These are phyloP conservation scores for Radiomyces spectabilis DNA, from an alignment of 192 early-diverging fungal genomes.

Conservation along the genomic window DNA sequence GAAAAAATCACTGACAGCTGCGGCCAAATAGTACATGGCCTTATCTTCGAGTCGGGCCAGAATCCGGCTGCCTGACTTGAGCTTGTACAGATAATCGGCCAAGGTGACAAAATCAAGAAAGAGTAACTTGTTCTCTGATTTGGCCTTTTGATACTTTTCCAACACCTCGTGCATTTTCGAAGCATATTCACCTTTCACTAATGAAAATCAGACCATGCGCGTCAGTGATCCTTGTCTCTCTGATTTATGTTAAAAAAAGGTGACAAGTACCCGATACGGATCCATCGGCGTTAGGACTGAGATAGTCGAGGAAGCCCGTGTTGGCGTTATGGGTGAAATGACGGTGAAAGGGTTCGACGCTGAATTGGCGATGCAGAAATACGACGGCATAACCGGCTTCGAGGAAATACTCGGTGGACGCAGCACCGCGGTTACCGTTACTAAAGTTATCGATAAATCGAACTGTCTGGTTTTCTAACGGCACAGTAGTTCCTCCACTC, in stretches of 20 bases:
- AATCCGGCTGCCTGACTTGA: slow-evolving; percentile 65
- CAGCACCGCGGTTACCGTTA: slow-evolving; percentile 90
- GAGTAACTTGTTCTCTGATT: slow-evolving; percentile 55
- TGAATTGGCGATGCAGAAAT: slow-evolving; percentile 91
- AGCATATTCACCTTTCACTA: slow-evolving; percentile 65
- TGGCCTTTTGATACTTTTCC: slow-evolving; percentile 38
- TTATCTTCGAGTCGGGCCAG: slow-evolving; percentile 56
- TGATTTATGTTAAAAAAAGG: neutral
- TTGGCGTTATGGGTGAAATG: slow-evolving; percentile 79
- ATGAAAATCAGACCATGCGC: neutral
- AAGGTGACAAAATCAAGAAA: slow-evolving; percentile 86
- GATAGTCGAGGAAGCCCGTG: slow-evolving; percentile 73
- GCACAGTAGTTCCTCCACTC: slow-evolving; percentile 95
- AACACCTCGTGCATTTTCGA: slow-evolving; percentile 58
- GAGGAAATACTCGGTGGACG: slow-evolving; percentile 92
- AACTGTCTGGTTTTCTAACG: slow-evolving; percentile 92
- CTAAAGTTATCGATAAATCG: slow-evolving; percentile 99
- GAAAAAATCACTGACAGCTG: slow-evolving; percentile 98
- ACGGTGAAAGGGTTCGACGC: slow-evolving; percentile 84
- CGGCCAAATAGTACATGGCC: slow-evolving; percentile 94
- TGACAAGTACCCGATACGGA: slow-evolving; percentile 41
- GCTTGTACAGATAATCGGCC: slow-evolving; percentile 85
- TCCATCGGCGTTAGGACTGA: slow-evolving; percentile 57
- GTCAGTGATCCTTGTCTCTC: neutral
- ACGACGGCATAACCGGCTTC: slow-evolving; percentile 90